phyloP scores from a whole-genome alignment of 129 eudicot species.

The sunflower (Helianthus annuus) region HanXRQr2.0-SUNRISE NC_035446.2:25894843-25895342 shows the following conservation, averaged over 20 bases:
- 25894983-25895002: background rate
- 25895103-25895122: background rate
- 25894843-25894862: slow-evolving; percentile 78
- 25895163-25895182: background rate
- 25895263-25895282: background rate
- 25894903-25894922: slow-evolving; percentile 44
- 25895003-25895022: background rate
- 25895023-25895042: background rate
- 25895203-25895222: too few species aligned
- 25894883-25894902: slow-evolving; percentile 79
- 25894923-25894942: slow-evolving; percentile 58
- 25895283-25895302: too few species aligned
- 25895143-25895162: too few species aligned
- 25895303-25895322: too few species aligned
- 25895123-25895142: background rate
- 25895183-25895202: background rate
- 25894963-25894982: too few species aligned
- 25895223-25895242: too few species aligned
- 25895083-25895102: too few species aligned
- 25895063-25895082: too few species aligned
- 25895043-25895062: background rate
- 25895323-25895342: too few species aligned
- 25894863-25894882: slow-evolving; percentile 91
- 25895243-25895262: too few species aligned
- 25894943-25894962: slow-evolving; percentile 15